phyloP scores from a whole-genome alignment of 257 asterid species.

The Solanum bukasovii region DNA sequence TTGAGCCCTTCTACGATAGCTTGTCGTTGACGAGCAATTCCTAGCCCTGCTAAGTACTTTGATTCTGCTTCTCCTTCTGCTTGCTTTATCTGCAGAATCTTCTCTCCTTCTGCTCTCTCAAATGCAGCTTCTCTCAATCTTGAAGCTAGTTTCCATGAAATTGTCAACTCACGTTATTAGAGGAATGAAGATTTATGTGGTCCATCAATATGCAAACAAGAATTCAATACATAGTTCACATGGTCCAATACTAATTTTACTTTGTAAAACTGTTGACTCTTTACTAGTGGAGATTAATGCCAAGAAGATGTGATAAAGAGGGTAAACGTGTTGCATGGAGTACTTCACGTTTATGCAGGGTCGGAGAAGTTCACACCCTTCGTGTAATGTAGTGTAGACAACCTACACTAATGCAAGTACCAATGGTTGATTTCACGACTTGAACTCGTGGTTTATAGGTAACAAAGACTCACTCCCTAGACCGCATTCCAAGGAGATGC shows the following conservation, averaged over 20 bases:
- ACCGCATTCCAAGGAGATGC: too few species aligned
- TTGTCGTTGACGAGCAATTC: conserved; percentile 20
- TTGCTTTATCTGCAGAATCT: conserved; percentile 14
- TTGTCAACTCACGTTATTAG: neutral
- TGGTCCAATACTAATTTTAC: neutral
- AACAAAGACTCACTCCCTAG: too few species aligned
- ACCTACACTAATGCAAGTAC: too few species aligned
- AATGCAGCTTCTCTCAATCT: conserved; percentile 14
- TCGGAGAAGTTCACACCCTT: too few species aligned
- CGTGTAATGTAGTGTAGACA: too few species aligned
- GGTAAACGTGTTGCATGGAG: neutral
- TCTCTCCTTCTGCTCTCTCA: conserved; percentile 23
- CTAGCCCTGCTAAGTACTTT: conserved; percentile 14
- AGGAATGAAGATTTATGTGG: neutral
- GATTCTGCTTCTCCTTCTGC: conserved; percentile 27
- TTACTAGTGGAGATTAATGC: neutral
- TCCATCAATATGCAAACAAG: neutral
- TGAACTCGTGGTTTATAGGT: too few species aligned
- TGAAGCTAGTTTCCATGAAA: conserved; percentile 1
- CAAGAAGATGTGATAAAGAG: neutral
- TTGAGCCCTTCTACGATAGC: conserved; percentile 20
- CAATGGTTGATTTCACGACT: too few species aligned
- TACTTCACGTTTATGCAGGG: neutral
- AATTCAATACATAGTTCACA: neutral
- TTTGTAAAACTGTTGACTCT: neutral